Base-by-base conservation (phyloP, 495 filamentous ascomycete genomes). In the Cercophora newfieldiana region DNA sequence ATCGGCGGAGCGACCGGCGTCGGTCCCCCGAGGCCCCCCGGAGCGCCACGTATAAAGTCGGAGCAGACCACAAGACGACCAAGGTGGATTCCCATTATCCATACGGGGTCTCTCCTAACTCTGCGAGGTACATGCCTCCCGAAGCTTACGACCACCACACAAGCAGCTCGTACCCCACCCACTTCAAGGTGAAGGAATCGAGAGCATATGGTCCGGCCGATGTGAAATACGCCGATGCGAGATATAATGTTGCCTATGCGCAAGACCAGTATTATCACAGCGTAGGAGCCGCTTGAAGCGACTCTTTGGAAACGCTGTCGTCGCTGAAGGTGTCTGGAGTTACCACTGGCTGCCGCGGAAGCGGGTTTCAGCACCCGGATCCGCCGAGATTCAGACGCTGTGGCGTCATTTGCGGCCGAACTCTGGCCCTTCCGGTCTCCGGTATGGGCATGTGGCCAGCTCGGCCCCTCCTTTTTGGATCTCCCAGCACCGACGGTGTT, bases 121-220 rank as follows among this genome's bases (percentile, higher is more conserved):
- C 72, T 19, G 44, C 61, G 0, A 64, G 70, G 50, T 71, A 73
- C 62, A 25, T 50, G 7, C 7, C 53, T 14, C 3, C 54, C 12
- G 69, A 69, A 0, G 51, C 29, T 10, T 24, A 60, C 3, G 68
- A 64, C 10, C 37, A 44, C 2, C 3, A 44, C 3, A 31, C 28
- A 1, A 21, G 60, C 8, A 12, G 33, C 28, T 53, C 67, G 2
- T 73, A 74, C 44, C n/a, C 64, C 8, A 10, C 10, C 7, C 24
- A 24, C 24, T 59, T 71, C 63, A 69, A 70, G 18, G 74, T 77
- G 29, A 72, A 72, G 26, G 57, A 73, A 47, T n/a, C 59, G 59
- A 69, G 62, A 55, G 22, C 10, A 3, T 75, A 71, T 29, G 49
- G 58, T 1, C 19, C 21, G 6, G 50, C 47, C 25, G 74, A 77